phyloP scores from a whole-genome alignment of 2,329 filamentous ascomycete species.

The Aquanectria penicillioides region DNA sequence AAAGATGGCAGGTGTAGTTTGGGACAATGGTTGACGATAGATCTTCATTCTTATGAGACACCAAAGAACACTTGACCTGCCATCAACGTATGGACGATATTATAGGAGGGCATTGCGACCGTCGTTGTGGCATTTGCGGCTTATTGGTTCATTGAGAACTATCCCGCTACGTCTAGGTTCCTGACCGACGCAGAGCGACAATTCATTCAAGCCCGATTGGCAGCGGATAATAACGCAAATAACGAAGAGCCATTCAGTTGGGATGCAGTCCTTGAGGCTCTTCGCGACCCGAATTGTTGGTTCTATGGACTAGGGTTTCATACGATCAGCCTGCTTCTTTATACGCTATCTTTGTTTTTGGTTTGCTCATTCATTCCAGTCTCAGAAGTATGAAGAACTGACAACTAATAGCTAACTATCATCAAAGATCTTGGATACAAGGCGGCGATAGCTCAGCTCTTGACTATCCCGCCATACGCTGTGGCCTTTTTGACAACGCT shows the following conservation, averaged over 20 bases:
- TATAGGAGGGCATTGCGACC: constrained; percentile 64
- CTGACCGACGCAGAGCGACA: constrained; percentile 63
- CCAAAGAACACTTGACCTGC: fast-evolving
- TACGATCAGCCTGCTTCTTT: constrained; percentile 73
- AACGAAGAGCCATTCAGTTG: constrained; percentile 75
- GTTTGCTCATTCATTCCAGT: constrained; percentile 42
- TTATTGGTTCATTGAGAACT: constrained; percentile 74
- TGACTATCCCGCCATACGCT: constrained; percentile 73
- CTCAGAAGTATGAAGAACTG: fast-evolving
- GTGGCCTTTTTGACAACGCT: constrained; percentile 70
- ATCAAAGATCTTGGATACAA: constrained; percentile 64
- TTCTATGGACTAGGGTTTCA: constrained; percentile 78
- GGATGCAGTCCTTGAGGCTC: constrained; percentile 69
- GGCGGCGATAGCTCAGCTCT: constrained; percentile 63
- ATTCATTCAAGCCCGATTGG: constrained; percentile 70
- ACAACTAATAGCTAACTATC: constrained; percentile 56
- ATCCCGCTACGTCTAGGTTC: constrained; percentile 68
- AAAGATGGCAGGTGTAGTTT: constrained; percentile 62
- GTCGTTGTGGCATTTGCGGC: constrained; percentile 60
- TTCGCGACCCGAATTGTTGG: constrained; percentile 77
- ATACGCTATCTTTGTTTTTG: constrained; percentile 65
- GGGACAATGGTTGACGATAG: constrained; percentile 65
- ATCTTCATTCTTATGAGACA: constrained; percentile 66
- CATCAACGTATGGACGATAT: neutral
- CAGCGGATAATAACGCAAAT: constrained; percentile 75